Conservation (phyloP, 2,329 filamentous ascomycete genomes). For the Aspergillus sp. region DNA sequence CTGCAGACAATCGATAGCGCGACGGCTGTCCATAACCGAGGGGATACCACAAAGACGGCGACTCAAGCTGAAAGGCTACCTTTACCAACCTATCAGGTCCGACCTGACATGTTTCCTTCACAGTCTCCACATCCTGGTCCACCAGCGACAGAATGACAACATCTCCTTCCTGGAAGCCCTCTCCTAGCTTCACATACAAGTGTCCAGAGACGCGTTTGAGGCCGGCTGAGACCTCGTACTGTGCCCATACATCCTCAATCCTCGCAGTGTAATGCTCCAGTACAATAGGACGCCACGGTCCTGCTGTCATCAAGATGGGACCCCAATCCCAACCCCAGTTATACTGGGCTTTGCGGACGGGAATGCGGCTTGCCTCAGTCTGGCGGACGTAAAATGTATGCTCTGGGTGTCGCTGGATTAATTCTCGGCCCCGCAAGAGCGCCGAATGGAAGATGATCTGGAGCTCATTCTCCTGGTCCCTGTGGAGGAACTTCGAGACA, state of each 20-base stretch:
- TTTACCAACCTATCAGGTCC: constrained; percentile 29
- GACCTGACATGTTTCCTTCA: background rate
- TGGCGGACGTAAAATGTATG: constrained; percentile 47
- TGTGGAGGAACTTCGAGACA: constrained; percentile 52
- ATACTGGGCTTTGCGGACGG: constrained; percentile 63
- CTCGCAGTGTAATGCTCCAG: constrained; percentile 61
- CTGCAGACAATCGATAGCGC: constrained; percentile 52
- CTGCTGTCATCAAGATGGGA: constrained; percentile 58
- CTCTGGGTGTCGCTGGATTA: constrained; percentile 39
- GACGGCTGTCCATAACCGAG: constrained; percentile 56
- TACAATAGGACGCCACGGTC: constrained; percentile 64
- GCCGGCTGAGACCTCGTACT: constrained; percentile 36
- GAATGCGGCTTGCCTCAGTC: constrained; percentile 42
- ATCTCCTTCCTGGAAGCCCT: background rate
- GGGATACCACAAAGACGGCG: constrained; percentile 57
- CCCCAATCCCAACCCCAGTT: constrained; percentile 72
- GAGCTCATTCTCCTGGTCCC: constrained; percentile 36
- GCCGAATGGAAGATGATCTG: constrained; percentile 50
- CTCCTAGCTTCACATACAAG: constrained; percentile 4
- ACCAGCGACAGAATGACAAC: background rate
- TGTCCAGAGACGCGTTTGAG: constrained; percentile 38
- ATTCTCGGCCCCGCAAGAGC: constrained; percentile 39
- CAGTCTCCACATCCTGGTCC: background rate
- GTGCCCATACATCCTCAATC: constrained; percentile 56
- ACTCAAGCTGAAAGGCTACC: constrained; percentile 32